Conservation (phyloP, 192 early-diverging fungal species). For the Rhizophlyctis rosea region DNA sequence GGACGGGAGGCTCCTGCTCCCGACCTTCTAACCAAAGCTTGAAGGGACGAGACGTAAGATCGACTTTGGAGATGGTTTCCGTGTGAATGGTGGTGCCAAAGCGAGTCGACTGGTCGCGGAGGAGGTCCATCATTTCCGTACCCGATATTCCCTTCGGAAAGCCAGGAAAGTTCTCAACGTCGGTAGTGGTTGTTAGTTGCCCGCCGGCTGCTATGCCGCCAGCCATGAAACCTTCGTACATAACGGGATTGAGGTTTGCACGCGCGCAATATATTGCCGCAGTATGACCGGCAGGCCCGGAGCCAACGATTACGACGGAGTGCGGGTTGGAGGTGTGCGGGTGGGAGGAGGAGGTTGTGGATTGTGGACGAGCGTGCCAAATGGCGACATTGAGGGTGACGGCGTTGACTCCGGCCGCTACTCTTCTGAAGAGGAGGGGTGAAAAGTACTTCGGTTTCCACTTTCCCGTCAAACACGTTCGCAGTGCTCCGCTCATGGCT, state of each 20-base stretch:
- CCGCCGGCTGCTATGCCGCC: slow-evolving; percentile 77
- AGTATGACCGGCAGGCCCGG: slow-evolving; percentile 95
- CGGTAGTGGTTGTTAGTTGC: slow-evolving; percentile 93
- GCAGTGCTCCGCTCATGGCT: too few relatives aligned
- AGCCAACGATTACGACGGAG: slow-evolving; percentile 71
- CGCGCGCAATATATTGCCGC: slow-evolving; percentile 95
- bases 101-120: slow-evolving; percentile 73
- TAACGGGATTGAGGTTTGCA: slow-evolving; percentile 86
- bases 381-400: too few relatives aligned
- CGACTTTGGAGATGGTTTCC: slow-evolving; percentile 91
- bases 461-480: too few relatives aligned
- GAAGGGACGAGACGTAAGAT: slow-evolving; percentile 80
- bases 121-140: slow-evolving; percentile 81
- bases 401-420: too few relatives aligned
- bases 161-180: slow-evolving; percentile 81
- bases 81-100: slow-evolving; percentile 89
- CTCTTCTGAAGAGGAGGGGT: too few relatives aligned
- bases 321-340: too few relatives aligned
- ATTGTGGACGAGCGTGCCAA: too few relatives aligned
- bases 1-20: slow-evolving; percentile 63
- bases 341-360: too few relatives aligned
- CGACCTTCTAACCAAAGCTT: slow-evolving; percentile 88
- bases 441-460: too few relatives aligned
- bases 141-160: slow-evolving; percentile 90
- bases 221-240: slow-evolving; percentile 97